Evolutionary conservation across 108 stramenopile genomes (phyloP), one percentile per base, ranked within the genome.

Genomic region (Discostella pseudostelligera): DNA sequence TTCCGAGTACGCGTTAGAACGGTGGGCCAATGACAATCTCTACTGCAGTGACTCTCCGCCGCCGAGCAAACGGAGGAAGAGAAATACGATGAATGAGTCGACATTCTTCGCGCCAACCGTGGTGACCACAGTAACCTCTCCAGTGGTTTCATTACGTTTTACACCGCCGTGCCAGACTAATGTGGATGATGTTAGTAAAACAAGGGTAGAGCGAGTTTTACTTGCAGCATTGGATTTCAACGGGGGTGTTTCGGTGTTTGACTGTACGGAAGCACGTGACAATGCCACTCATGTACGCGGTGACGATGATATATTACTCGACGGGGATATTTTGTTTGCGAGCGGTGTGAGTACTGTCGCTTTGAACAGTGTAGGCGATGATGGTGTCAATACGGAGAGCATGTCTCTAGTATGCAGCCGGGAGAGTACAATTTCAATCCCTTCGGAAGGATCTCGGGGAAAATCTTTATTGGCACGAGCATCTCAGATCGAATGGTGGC

Each of bases 221-320:
- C 56, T 93, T 21, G 81, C 85, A 8, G 70, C 83, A 2, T 50
- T 93, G 72, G 92, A 93, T 74, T 85, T 65, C 62, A 85, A 93
- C 62, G 88, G 92, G 19, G 87, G 84, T 21, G 76, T 85, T 25
- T 64, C 81, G 12, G 50, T 89, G 12, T 37, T 86, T 37, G 84
- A 92, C 71, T 89, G 86, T 53, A 66, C 79, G 17, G 37, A 70
- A 17, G 32, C 82, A 43, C 82, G 67, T 39, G 20, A 63, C 12
- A 78, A 48, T 20, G n/a, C 59, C 28, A 25, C 48, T 43, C 20
- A 62, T 3, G 68, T 39, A 14, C 32, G 36, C 5, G 60, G 5
- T 20, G 17, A 56, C 19, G 16, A 39, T 16, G 16, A 24, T 0
- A 24, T 42, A 26, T 22, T 26, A 44, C 47, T 25, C 13, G 55